A percentile compares a stretch with the other conserved stretches of the same genome.
Conservation (phyloP, 2,329 filamentous ascomycete genomes). For the Botrytis deweyae region DNA sequence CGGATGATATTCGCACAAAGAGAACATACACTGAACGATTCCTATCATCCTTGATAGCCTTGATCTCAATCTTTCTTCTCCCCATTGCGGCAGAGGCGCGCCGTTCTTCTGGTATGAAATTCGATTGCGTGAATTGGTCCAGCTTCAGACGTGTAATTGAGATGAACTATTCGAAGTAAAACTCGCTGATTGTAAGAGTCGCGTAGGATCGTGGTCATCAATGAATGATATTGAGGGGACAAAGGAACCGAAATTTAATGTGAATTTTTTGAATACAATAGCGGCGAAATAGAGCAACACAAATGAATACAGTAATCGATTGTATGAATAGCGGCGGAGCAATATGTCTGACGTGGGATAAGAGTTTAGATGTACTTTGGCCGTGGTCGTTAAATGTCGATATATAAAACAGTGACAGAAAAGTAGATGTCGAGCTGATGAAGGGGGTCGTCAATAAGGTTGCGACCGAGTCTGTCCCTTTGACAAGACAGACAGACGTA, state of each 20-base stretch:
- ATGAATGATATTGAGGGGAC: constrained; percentile 12
- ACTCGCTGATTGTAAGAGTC: constrained; percentile 5
- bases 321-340: constrained; percentile 5
- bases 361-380: background rate
- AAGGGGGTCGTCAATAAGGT: background rate
- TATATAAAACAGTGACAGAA: constrained; percentile 3
- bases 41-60: constrained; percentile 97
- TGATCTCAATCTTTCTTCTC: constrained; percentile 99
- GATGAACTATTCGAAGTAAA: background rate
- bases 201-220: constrained; percentile 18
- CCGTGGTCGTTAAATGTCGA: background rate
- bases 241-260: background rate
- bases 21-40: constrained; percentile 85
- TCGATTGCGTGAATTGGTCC: constrained; percentile 36
- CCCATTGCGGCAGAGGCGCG: constrained; percentile 64
- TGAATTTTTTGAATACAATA: constrained; percentile 2
- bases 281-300: background rate
- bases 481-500: background rate
- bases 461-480: constrained; percentile 5
- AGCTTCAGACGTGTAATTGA: constrained; percentile 27
- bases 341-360: constrained; percentile 21
- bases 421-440: background rate
- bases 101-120: constrained; percentile 34
- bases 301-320: constrained; percentile 6
- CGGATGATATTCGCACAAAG: constrained; percentile 14